Evolutionary conservation across 345 rosid genomes (phyloP), one percentile per base, ranked within the genome.

Genomic region (Mallotus nudiflorus): DNA sequence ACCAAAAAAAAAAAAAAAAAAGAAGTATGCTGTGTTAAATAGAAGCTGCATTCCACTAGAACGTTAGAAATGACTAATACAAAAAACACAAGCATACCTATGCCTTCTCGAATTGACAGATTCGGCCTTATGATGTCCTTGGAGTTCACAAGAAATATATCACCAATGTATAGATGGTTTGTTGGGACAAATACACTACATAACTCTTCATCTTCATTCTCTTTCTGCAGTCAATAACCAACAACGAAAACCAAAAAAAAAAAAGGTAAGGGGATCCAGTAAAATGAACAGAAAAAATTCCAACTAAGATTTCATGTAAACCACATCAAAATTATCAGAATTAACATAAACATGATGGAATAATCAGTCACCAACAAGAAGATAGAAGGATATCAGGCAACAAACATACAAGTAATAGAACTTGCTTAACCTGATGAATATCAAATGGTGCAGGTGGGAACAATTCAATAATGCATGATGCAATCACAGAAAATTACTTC

Each of bases 181-280:
- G 89, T 88, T 18, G 92, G 92, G 71, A 88, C 89, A 49, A 82
- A 88, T 60, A 88, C 88, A 71, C 92, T 85, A 31, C 92, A 88
- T 50, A 88, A 62, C 78, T 88, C 92, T 72, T 88, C 92, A 68
- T 88, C 92, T 74, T 82, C 89, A 73, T 79, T 81, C 29, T 88
- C 88, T 77, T 80, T 77, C 92, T 85, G 85, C 75, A 76, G 49
- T 28, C 62, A 75, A 64, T 65, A 61, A 39, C 9, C 44, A 27
- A 57, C 20, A 66, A 61, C 4, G 8, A 51, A n/a, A n/a, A 51
- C 33, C 55, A 10, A 35, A 63, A 19, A 69, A 63, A 45, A 24
- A 35, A 66, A 20, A 22, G 44, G 61, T 54, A 12, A 28, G 18
- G 42, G 33, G 70, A 73, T 52, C 62, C 44, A 44, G 59, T 6